Conservation (phyloP, 2,329 filamentous ascomycete species). For the Fusarium mangiferae region DNA sequence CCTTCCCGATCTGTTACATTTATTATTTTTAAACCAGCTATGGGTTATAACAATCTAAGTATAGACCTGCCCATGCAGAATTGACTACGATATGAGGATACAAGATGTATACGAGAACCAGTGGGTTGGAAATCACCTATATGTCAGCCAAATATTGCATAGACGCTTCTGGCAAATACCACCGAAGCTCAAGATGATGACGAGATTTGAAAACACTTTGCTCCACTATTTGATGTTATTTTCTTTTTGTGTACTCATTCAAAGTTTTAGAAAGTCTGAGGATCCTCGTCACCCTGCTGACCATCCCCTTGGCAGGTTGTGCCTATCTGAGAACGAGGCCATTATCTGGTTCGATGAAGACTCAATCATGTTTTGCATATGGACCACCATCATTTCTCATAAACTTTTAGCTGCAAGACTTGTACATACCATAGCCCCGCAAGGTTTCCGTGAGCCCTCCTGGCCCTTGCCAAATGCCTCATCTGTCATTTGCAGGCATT, state of each 20-base stretch:
- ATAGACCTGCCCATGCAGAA: constrained; percentile 27
- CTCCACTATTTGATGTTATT: constrained; percentile 8
- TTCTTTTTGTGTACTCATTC: background rate
- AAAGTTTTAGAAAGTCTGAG: background rate
- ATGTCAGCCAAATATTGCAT: constrained; percentile 35
- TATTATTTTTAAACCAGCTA: background rate
- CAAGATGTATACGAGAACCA: constrained; percentile 36
- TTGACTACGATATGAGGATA: constrained; percentile 35
- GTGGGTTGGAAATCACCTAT: constrained; percentile 32
- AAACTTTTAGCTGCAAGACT: constrained; percentile 10
- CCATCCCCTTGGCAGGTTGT: background rate
- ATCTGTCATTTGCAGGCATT: background rate
- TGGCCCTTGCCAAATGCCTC: constrained; percentile 16
- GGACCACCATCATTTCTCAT: background rate
- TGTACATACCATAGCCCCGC: constrained; percentile 3
- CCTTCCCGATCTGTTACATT: constrained; percentile 11
- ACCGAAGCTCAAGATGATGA: constrained; percentile 23
- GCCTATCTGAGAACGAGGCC: background rate
- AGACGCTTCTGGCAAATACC: constrained; percentile 21
- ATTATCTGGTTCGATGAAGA: constrained; percentile 7
- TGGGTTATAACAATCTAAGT: constrained; percentile 25
- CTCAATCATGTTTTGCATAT: constrained; percentile 3
- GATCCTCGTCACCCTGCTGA: constrained; percentile 10
- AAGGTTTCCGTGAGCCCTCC: constrained; percentile 12
- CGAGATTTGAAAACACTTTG: constrained; percentile 4